These are phyloP conservation scores for Carpinus viminea DNA, from an alignment of 306 rosid species.

Conservation along the genomic window DNA sequence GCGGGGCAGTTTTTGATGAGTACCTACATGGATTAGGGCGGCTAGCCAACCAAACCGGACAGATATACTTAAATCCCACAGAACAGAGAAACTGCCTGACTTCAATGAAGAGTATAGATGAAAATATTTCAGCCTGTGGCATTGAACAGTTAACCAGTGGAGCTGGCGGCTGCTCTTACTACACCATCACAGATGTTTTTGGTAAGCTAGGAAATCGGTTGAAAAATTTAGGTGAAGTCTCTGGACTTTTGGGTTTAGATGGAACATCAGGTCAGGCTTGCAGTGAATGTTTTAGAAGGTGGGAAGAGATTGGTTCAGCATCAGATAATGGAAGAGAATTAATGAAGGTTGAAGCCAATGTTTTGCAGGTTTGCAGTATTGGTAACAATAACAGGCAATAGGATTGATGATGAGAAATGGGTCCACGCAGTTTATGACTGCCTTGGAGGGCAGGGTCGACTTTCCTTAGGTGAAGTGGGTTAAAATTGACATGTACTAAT, in stretches of 20 bases:
- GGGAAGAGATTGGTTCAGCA: slow-evolving; percentile 41
- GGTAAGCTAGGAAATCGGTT: slow-evolving; percentile 36
- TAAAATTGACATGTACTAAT: not conserved
- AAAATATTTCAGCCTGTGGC: slow-evolving; percentile 38
- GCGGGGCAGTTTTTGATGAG: slow-evolving; percentile 44
- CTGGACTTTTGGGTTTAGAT: slow-evolving; percentile 29
- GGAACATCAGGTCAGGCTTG: slow-evolving; percentile 35
- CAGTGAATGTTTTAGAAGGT: slow-evolving; percentile 42
- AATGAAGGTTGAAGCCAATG: slow-evolving; percentile 25
- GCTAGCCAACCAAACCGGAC: slow-evolving; percentile 46
- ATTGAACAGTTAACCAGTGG: slow-evolving; percentile 54
- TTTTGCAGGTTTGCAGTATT: slow-evolving; percentile 57
- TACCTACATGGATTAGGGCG: slow-evolving; percentile 55
- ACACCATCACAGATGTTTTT: slow-evolving; percentile 39
- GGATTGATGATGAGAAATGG: slow-evolving; percentile 39
- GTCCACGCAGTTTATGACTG: slow-evolving; percentile 36
- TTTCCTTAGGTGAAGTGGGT: slow-evolving; percentile 35
- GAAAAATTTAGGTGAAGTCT: slow-evolving; percentile 42
- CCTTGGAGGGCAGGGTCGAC: slow-evolving; percentile 38
- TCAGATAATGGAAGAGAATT: slow-evolving; percentile 8
- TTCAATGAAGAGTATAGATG: slow-evolving; percentile 17
- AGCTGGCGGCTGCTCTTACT: slow-evolving; percentile 57
- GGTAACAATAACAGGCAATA: slow-evolving; percentile 44
- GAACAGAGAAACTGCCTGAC: slow-evolving; percentile 45
- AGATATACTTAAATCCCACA: slow-evolving; percentile 45